Percentiles rank a stretch among this genome's conserved stretches.
These are phyloP conservation scores for Leccinum huronense DNA, from an alignment of 1,284 basidiomycete genomes.

Conservation along the genomic window DNA sequence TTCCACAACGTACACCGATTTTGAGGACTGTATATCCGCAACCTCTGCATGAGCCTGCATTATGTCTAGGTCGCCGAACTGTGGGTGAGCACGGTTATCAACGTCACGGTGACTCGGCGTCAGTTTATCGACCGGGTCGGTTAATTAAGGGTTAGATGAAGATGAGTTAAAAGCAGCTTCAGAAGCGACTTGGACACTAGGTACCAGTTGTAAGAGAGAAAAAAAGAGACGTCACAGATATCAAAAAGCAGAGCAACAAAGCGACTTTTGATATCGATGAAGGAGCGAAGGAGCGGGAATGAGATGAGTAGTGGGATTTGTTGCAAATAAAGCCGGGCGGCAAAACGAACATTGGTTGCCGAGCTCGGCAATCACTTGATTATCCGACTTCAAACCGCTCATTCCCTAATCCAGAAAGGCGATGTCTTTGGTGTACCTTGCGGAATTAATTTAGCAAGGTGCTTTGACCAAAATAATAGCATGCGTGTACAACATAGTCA, in stretches of 20 bases:
- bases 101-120: constrained; percentile 41
- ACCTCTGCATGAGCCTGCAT: constrained; percentile 32
- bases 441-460: constrained; percentile 26
- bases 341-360: constrained; percentile 39
- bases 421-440: constrained; percentile 24
- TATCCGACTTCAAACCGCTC: constrained; percentile 38
- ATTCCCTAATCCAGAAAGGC: constrained; percentile 32
- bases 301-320: constrained; percentile 39
- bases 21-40: constrained; percentile 35
- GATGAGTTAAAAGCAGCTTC: constrained; percentile 16
- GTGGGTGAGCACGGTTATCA: constrained; percentile 36
- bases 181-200: constrained; percentile 6
- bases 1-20: constrained; percentile 26
- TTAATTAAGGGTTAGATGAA: constrained; percentile 40
- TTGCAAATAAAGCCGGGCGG: constrained; percentile 41
- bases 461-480: constrained; percentile 23
- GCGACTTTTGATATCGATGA: constrained; percentile 33
- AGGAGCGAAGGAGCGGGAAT: constrained; percentile 33
- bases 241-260: constrained; percentile 15
- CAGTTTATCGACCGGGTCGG: constrained; percentile 42
- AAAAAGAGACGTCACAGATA: constrained; percentile 9
- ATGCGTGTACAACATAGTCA: constrained; percentile 25
- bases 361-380: constrained; percentile 38
- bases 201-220: constrained; percentile 5
- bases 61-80: constrained; percentile 23